Evolutionary conservation across 1,284 basidiomycete genomes (phyloP), one percentile per base, ranked within the genome.

Genomic region (Abortiporus biennis): DNA sequence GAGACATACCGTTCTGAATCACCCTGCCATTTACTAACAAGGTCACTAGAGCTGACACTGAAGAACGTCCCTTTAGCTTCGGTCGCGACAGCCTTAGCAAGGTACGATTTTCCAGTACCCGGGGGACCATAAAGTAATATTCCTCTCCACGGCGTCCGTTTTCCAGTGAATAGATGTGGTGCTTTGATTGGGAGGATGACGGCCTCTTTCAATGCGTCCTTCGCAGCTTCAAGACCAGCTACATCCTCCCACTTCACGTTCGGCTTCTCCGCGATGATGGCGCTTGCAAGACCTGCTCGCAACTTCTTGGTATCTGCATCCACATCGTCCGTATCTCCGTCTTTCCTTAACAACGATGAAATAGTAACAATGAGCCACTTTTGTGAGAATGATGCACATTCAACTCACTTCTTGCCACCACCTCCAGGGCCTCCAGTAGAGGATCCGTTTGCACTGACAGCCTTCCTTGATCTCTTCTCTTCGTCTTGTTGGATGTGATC

Each of bases 11-110:
- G 74, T 67, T 99, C 95, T 16, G 90, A 94, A 66, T 99, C 95
- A 52, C 95, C 95, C 73, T 98, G 96, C 95, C 95, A 99, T 65
- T 99, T 99, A 65, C 91, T 95, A 44, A 99, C 96, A 41, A 99
- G 72, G 60, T 99, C 96, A 63, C 85, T 88, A 38, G 89, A 93
- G 55, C 88, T 92, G 47, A 99, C 92, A 53, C 88, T 92, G 69
- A 96, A 99, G 75, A 99, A 99, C 13, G 95, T 98, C 61, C 92
- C 92, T 69, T 99, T 98, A 45, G 95, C 92, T 65, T 99, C 95
- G 15, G 95, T 99, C 17, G 95, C 96, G 31, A 99, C 95, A 0
- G 96, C 95, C 65, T 99, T 99, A 2, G 95, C 95, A 32, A 99
- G 76, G 63, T 85, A 98, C 42, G 85, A 90, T 70, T 97, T 92